A percentile compares a stretch with the other conserved stretches of the same genome.
These are phyloP conservation scores for Salmacisia buchloeana DNA, from an alignment of 1,284 basidiomycete species.

Conservation along the genomic window DNA sequence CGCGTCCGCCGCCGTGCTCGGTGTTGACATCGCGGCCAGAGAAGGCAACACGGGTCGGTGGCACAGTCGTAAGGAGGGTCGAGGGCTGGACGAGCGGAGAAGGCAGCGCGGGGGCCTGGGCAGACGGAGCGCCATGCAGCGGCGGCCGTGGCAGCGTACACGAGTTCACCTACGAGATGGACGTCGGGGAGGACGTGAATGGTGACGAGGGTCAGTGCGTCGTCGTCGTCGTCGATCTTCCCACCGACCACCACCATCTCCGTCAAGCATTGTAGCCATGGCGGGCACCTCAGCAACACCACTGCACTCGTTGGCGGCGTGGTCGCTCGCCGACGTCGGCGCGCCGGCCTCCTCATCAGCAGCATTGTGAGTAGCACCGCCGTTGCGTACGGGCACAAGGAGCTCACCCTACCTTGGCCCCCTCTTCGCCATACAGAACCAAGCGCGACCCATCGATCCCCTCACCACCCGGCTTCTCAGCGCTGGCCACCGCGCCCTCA, in stretches of 20 bases:
- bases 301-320: not conserved
- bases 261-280: not conserved
- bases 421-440: not conserved
- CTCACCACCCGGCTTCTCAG: conserved; percentile 2
- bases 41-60: too few species aligned
- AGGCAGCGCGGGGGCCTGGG: not conserved
- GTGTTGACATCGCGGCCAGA: not conserved
- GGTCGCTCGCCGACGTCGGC: not conserved
- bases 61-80: too few species aligned
- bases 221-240: too few species aligned
- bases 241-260: not conserved
- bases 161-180: too few species aligned
- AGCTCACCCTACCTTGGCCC: too few species aligned
- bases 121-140: not conserved
- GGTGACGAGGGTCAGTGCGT: too few species aligned
- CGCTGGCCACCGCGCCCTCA: not conserved
- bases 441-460: conserved; percentile 3
- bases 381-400: too few species aligned
- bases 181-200: too few species aligned
- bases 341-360: not conserved
- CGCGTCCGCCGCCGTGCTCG: not conserved
- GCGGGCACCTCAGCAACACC: not conserved
- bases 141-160: not conserved
- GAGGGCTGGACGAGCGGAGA: not conserved
- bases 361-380: not conserved